Evolutionary conservation across 306 rosid species (phyloP), one percentile per base, ranked within the genome.

Genomic region (Boehmeria nivea): DNA sequence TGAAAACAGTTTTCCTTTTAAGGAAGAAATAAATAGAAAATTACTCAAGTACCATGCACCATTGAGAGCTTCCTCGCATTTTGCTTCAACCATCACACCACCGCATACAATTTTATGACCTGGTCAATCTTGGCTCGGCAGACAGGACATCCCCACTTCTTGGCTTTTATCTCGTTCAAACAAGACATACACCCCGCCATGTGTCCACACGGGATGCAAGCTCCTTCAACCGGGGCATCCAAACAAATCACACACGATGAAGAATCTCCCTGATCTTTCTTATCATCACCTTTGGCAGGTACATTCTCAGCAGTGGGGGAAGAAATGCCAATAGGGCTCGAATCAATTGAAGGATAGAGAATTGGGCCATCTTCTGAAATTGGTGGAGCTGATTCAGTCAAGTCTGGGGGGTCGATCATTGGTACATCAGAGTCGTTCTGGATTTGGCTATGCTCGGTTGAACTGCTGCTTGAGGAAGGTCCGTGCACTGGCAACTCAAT

Each of bases 61-160:
- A 64, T 27, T 43, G 47, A 38, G 46, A 60, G 65, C 71, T 61
- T 64, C 64, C 38, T 12, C 25, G 42, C 36, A 52, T 40, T 53
- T 38, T 43, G 59, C 24, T n/a, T 55, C 49, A 15, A 42, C 16
- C 28, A 38, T 90, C 91, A 93, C 50, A 93, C 99, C 50, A 93
- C 99, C 60, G 76, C 78, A 66, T 71, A 93, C 50, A 93, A 61
- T 86, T 73, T 85, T 63, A 88, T 67, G 54, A 93, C 63, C 65
- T 87, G 95, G 72, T 83, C 75, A 38, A 93, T 93, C 75, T 88
- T 83, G 16, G 94, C 66, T 14, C 99, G 95, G 50, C 99, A 93
- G 18, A 93, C 99, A 0, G 99, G 99, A 73, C 99, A 93, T 38
- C 95, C 96, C 96, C 99, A 88, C 53, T 93, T 93, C 83, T 88